Conservation (phyloP, 371 early-diverging fungal genomes). For the Circinella umbellata region DNA sequence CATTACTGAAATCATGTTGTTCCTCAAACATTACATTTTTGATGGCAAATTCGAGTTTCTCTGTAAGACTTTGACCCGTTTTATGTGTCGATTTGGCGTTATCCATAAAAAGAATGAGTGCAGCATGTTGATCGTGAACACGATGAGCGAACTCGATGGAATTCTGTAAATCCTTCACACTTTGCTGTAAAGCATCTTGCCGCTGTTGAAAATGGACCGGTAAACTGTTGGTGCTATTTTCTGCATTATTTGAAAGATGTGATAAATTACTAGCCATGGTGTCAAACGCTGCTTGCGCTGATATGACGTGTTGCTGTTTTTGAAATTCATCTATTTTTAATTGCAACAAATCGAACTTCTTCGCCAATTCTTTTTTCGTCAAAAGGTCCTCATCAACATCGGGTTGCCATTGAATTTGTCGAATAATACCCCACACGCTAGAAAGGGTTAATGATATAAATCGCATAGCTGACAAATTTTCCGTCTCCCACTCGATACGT, state of each 20-base stretch:
- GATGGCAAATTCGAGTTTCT: slow-evolving; percentile 21
- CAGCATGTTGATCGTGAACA: slow-evolving; percentile 31
- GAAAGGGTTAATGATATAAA: slow-evolving; percentile 29
- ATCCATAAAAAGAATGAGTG: slow-evolving; percentile 19
- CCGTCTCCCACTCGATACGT: slow-evolving; percentile 40
- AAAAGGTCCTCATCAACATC: neutral
- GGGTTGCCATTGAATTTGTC: slow-evolving; percentile 39
- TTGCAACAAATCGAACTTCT: neutral
- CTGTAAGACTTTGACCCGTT: neutral
- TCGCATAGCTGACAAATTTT: slow-evolving; percentile 23
- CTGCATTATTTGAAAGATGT: neutral
- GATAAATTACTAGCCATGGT: neutral
- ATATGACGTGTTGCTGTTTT: neutral
- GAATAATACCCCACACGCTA: slow-evolving; percentile 38
- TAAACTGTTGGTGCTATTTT: slow-evolving; percentile 8
- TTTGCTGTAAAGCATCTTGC: slow-evolving; percentile 33
- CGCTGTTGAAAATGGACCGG: slow-evolving; percentile 37
- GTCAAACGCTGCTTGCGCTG: neutral
- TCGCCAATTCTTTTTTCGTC: neutral
- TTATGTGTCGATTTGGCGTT: slow-evolving; percentile 7
- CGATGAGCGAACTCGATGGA: slow-evolving; percentile 23
- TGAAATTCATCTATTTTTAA: slow-evolving; percentile 3
- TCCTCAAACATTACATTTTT: slow-evolving; percentile 13
- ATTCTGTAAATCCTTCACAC: slow-evolving; percentile 23
- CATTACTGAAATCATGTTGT: neutral